Evolutionary conservation across 208 protist species (phyloP), one percentile per base, ranked within the genome.

Genomic region (Trypanosoma scelopori): DNA sequence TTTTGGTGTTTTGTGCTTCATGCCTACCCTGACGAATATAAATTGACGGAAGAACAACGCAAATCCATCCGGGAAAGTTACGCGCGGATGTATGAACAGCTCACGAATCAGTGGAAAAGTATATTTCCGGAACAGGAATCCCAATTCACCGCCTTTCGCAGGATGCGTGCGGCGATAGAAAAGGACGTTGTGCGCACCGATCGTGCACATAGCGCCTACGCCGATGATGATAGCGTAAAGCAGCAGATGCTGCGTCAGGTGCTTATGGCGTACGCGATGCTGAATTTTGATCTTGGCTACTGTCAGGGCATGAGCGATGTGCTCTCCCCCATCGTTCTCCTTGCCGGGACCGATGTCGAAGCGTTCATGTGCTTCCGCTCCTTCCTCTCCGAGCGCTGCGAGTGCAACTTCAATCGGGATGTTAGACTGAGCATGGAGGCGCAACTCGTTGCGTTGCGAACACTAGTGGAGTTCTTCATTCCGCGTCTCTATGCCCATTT

Each of bases 221-320:
- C 57, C 42, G 78, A 85, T 5, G 80, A 85, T 18, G 62, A 76
- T 9, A 67, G 78, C 11, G 57, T 66, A 35, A 83, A 81, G 51
- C 76, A 94, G 48, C 43, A 46, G n/a, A 57, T 67, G 35, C 52
- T 97, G 41, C 74, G 68, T n/a, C 51, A 89, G 55, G 71, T 96
- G 2, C 78, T 97, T 23, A 74, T 97, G 56, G 81, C 86, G 7
- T 83, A 97, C 68, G 77, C 82, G 25, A 87, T 96, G 74, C 82
- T 84, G 48, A 92, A 97, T 72, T 93, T 97, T 79, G 93, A 97
- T 53, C 70, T 94, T n/a, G 86, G 88, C 47, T 97, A 97, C 77
- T 87, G 79, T 37, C 90, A 97, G 55, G 88, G 88, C 28, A 97
- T 97, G 93, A 91, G 81, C 53, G 93, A 97, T 61, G 66, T 96